Evolutionary conservation across 2,329 filamentous ascomycete genomes (phyloP).

Genomic region (Phoma herbarum): DNA sequence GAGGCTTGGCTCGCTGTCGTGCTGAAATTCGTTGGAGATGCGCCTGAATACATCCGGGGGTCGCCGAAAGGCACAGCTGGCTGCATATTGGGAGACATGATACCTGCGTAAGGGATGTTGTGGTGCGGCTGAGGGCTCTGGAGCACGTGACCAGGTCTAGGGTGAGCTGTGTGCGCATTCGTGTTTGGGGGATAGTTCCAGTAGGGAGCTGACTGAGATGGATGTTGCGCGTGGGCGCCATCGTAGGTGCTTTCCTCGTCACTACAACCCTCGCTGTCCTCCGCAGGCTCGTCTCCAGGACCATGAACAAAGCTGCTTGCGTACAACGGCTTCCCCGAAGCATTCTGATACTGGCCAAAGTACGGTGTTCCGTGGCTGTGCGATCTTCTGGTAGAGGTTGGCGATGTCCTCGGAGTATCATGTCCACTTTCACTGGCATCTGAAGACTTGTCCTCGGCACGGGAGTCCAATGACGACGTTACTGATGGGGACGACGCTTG

Average conservation of each 20-base stretch:
- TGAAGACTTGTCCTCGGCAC: slow-evolving; percentile 35
- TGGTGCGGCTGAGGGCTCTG: slow-evolving; percentile 49
- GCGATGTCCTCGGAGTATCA: slow-evolving; percentile 44
- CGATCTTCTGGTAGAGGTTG: slow-evolving; percentile 34
- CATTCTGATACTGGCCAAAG: slow-evolving; percentile 22
- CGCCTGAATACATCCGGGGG: slow-evolving; percentile 35
- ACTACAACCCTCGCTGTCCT: slow-evolving; percentile 31
- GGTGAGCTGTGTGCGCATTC: slow-evolving; percentile 36
- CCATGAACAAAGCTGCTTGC: slow-evolving; percentile 46
- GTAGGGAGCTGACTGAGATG: slow-evolving; percentile 32
- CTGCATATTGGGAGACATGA: slow-evolving; percentile 34
- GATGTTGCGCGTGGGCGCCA: slow-evolving; percentile 22
- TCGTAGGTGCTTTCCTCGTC: slow-evolving; percentile 28
- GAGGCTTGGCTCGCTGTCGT: slow-evolving; percentile 31
- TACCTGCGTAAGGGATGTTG: slow-evolving; percentile 41
- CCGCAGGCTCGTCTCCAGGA: slow-evolving; percentile 30
- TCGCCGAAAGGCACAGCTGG: slow-evolving; percentile 43
- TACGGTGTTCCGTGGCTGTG: slow-evolving; percentile 23
- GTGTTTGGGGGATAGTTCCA: slow-evolving; percentile 36
- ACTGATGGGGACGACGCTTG: slow-evolving; percentile 35
- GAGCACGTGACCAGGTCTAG: slow-evolving; percentile 44
- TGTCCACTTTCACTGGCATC: slow-evolving; percentile 31
- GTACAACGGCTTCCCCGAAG: slow-evolving; percentile 42
- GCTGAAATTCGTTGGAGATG: slow-evolving; percentile 35
- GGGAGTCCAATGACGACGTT: slow-evolving; percentile 29